A percentile compares a stretch with the other conserved stretches of the same genome.
Conservation (phyloP, 2,329 filamentous ascomycete genomes). For the Coleophoma crateriformis region DNA sequence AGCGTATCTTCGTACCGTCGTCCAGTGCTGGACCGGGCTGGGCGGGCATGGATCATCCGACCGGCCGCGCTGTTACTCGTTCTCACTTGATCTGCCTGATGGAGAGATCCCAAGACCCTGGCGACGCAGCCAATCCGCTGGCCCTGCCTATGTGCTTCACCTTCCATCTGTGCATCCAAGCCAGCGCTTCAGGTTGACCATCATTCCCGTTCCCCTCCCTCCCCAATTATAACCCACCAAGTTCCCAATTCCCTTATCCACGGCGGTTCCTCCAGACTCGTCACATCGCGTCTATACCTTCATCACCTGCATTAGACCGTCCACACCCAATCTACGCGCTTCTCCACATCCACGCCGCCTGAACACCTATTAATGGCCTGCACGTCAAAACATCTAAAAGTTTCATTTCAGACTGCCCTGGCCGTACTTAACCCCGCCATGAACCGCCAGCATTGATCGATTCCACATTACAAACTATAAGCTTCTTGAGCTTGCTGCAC, state of each 20-base stretch:
- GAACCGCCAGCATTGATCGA: background rate
- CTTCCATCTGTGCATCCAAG: background rate
- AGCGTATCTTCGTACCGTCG: too few relatives aligned
- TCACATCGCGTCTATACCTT: background rate
- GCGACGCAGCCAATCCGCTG: background rate
- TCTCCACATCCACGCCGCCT: background rate
- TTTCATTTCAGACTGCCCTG: background rate
- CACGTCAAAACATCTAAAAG: background rate
- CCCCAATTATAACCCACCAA: background rate
- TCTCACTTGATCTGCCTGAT: too few relatives aligned
- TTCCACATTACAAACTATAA: too few relatives aligned
- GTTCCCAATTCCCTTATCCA: background rate
- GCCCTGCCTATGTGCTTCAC: background rate
- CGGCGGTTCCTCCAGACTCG: background rate
- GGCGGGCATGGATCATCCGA: too few relatives aligned
- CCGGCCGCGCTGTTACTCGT: too few relatives aligned
- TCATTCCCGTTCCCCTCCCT: background rate
- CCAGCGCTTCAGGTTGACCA: background rate
- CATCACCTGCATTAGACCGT: background rate
- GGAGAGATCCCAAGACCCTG: too few relatives aligned
- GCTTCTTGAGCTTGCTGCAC: too few relatives aligned
- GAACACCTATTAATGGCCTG: background rate
- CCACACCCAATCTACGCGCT: background rate
- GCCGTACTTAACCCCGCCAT: constrained; percentile 1
- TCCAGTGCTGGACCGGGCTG: too few relatives aligned